Evolutionary conservation across 2,329 filamentous ascomycete species (phyloP), one percentile per base, ranked within the genome.

Genomic region (Ceratocystis huliohia): DNA sequence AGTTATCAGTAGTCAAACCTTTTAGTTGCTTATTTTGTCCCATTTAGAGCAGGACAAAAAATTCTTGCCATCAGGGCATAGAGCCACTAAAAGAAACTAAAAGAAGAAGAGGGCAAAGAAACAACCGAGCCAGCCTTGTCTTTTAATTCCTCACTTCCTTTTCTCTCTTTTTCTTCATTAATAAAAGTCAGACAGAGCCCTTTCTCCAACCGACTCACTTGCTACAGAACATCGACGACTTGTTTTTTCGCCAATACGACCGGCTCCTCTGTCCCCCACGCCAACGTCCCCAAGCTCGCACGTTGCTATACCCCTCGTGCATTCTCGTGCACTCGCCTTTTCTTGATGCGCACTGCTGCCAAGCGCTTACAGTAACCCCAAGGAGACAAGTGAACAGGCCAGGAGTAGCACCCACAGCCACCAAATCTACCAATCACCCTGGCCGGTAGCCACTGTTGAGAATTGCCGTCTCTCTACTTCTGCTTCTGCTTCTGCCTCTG

Each of bases 361-460:
- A 64, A 67, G 65, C 65, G 65, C 65, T 67, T 67, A 67, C 30
- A 67, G 56, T 67, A 64, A 37, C 65, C 65, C 30, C 61, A 64
- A 63, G 65, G 28, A 67, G 53, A 67, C 53, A 64, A 8, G 33
- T 37, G 33, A 37, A 37, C 8, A 37, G 33, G 33, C 33, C 33
- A 37, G 33, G 33, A 37, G 15, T 33, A 57, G 25, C 53, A 33
- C 53, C 53, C 28, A 57, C 53, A 17, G 15, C 53, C 53, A 57
- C 22, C 50, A 37, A 8, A 37, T 37, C 33, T 37, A 37, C 33
- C 8, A 37, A 10, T 37, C 33, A 37, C 33, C 8, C 33, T 37
- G 8, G 33, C 33, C 8, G 6, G 8, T 17, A n/a, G 2, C 5
- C 45, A 48, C n/a, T 13, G 48, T 53, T 22, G 20, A 53, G n/a